Evolutionary conservation across 108 stramenopile genomes (phyloP).

Genomic region (Cylindrotheca fusiformis): DNA sequence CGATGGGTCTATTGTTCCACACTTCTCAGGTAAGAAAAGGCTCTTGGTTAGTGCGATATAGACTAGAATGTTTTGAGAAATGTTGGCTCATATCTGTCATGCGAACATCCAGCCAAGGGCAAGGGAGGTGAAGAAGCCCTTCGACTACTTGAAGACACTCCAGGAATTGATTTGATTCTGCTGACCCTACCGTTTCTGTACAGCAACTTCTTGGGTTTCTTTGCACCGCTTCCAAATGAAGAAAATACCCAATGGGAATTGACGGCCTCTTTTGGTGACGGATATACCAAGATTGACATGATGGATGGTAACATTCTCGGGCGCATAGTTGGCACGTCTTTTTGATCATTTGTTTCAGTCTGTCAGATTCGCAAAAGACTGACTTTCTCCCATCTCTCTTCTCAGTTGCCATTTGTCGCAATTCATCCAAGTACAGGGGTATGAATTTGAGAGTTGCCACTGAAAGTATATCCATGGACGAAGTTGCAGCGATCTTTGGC

Average conservation of each 20-base stretch:
- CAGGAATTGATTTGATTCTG: constrained; percentile 38
- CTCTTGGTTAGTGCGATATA: no score
- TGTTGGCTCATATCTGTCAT: neutral
- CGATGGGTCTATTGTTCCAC: constrained; percentile 62
- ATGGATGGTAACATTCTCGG: constrained; percentile 41
- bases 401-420: constrained; percentile 23
- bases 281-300: constrained; percentile 45
- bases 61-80: no score
- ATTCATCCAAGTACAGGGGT: constrained; percentile 26
- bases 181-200: constrained; percentile 57
- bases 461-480: constrained; percentile 52
- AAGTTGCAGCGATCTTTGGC: constrained; percentile 41
- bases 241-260: constrained; percentile 51
- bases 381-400: neutral
- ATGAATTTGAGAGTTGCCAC: constrained; percentile 36
- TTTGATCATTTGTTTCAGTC: constrained; percentile 10
- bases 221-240: constrained; percentile 47
- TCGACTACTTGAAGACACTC: constrained; percentile 28
- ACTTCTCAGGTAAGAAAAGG: constrained; percentile 36
- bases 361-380: neutral
- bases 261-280: constrained; percentile 47
- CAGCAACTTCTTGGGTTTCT: constrained; percentile 51
- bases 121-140: constrained; percentile 44
- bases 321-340: constrained; percentile 25
- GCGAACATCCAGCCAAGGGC: constrained; percentile 31